These are phyloP conservation scores for Lathyrus sativus DNA, from an alignment of 306 rosid genomes.

Conservation along the genomic window DNA sequence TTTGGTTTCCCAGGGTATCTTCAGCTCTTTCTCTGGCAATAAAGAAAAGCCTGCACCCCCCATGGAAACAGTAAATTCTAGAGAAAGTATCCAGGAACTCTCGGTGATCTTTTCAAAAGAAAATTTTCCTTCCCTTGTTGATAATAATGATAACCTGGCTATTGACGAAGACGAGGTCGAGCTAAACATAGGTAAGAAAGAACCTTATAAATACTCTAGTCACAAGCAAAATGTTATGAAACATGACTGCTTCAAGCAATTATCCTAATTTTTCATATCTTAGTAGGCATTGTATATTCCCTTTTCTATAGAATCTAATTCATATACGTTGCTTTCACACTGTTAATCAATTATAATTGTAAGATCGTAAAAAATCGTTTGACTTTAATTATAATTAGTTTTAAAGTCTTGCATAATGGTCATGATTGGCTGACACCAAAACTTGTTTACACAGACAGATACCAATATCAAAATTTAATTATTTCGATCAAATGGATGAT, in stretches of 20 bases:
- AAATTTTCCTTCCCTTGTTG: slow-evolving; percentile 51
- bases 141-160: slow-evolving; percentile 46
- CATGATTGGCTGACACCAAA: no score
- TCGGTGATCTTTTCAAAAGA: slow-evolving; percentile 58
- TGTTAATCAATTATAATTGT: no score
- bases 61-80: slow-evolving; percentile 60
- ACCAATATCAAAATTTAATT: no score
- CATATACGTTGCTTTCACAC: no score
- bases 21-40: slow-evolving; percentile 72
- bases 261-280: slow-evolving; percentile 1
- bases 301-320: no score
- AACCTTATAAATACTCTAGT: slow-evolving; percentile 14
- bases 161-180: slow-evolving; percentile 54
- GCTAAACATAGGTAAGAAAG: slow-evolving; percentile 65
- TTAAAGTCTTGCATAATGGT: no score
- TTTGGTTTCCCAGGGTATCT: slow-evolving; percentile 65
- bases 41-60: slow-evolving; percentile 65
- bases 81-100: slow-evolving; percentile 65
- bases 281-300: background rate
- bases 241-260: no score
- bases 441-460: no score
- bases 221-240: no score
- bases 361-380: no score
- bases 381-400: no score
- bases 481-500: slow-evolving; percentile 14